Percentiles rank a stretch among this genome's conserved stretches.
Conservation (phyloP, 495 filamentous ascomycete species). For the Penicillium steckii region DNA sequence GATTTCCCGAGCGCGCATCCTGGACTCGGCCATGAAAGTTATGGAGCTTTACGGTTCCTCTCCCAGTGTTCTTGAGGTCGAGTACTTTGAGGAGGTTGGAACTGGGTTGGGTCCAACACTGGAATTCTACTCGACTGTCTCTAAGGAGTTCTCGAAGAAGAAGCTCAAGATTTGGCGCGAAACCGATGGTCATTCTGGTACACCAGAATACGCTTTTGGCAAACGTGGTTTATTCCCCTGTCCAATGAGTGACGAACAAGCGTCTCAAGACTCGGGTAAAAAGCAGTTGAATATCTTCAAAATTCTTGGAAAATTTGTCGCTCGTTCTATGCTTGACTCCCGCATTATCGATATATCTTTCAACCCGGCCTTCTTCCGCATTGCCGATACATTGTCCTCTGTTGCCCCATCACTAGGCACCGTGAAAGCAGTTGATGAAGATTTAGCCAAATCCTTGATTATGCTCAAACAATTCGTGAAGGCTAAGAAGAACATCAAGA, state of each 20-base stretch:
- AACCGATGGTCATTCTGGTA: conserved; percentile 70
- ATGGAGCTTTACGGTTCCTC: conserved; percentile 99
- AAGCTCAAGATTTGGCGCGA: conserved; percentile 96
- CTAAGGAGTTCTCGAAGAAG: conserved; percentile 95
- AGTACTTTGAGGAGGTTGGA: conserved; percentile 98
- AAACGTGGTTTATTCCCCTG: conserved; percentile 87
- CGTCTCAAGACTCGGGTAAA: conserved; percentile 71
- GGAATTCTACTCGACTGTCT: conserved; percentile 98
- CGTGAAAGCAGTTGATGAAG: conserved; percentile 83
- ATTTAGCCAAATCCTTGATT: conserved; percentile 81
- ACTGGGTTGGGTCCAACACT: conserved; percentile 95
- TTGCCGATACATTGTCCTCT: conserved; percentile 69
- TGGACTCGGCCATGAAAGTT: conserved; percentile 98
- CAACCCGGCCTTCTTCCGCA: conserved; percentile 96
- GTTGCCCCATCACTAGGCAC: conserved; percentile 89
- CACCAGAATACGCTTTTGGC: conserved; percentile 80
- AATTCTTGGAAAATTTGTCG: conserved; percentile 95
- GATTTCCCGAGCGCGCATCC: conserved; percentile 85
- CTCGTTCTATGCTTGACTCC: conserved; percentile 96
- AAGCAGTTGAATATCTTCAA: conserved; percentile 85
- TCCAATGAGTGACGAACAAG: conserved; percentile 80
- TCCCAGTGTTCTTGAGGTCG: conserved; percentile 92
- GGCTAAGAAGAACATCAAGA: conserved; percentile 77
- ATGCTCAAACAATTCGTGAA: conserved; percentile 83
- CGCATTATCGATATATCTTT: conserved; percentile 98